Conservation (phyloP, 345 rosid species). For the Sonneratia caseolaris region DNA sequence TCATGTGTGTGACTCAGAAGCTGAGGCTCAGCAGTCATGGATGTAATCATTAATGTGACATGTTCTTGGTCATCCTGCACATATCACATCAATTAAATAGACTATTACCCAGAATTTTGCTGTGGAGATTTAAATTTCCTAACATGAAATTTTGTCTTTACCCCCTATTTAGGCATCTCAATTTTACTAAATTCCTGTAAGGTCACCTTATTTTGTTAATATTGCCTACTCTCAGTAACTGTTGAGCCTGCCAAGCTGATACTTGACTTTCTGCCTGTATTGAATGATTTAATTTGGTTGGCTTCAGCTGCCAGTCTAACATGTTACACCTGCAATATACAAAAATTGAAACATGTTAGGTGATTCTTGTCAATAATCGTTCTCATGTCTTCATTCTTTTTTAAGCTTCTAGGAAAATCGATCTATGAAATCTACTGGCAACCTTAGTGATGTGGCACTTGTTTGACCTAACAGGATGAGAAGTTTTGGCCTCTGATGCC, state of each 20-base stretch:
- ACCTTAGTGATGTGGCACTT: neutral
- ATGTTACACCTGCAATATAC: neutral
- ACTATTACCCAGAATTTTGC: neutral
- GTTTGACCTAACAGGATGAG: slow-evolving; percentile 30
- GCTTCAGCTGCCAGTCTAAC: neutral
- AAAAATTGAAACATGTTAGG: neutral
- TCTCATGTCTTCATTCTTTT: neutral
- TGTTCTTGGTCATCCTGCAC: neutral
- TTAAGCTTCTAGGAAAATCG: neutral
- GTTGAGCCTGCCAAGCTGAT: neutral
- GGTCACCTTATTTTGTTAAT: neutral
- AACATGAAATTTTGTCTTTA: no score
- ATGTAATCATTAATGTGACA: neutral
- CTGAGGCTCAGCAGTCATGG: neutral
- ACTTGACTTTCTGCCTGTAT: neutral
- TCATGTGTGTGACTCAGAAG: neutral
- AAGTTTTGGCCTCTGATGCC: slow-evolving; percentile 55
- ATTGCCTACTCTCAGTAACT: neutral
- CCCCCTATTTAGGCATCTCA: neutral
- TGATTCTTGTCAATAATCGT: neutral
- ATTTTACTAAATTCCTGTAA: neutral
- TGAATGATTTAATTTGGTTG: neutral
- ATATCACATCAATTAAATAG: neutral
- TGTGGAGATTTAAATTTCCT: neutral
- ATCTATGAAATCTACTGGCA: neutral